Base-by-base conservation (phyloP, 1,284 basidiomycete genomes). In the Sparassis latifolia region DNA sequence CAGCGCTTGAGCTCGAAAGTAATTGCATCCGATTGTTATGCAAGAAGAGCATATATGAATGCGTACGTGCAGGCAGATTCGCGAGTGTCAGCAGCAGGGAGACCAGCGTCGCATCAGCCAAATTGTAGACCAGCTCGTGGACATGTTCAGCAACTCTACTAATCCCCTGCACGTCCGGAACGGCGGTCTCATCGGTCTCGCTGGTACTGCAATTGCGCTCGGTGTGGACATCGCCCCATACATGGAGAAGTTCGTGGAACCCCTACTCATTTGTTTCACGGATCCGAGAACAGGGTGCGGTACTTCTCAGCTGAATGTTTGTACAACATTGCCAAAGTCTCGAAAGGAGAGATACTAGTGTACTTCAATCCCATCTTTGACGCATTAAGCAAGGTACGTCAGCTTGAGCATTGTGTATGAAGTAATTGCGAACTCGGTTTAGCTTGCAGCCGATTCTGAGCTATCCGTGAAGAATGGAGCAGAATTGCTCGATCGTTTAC, bases 361-460 rank as follows among this genome's bases (percentile, higher is more conserved):
- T 97, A 96, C 68, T 99, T 99, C 72, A 99, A 99, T 65, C 92
- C 96, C 53, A 92, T 97, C 51, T 99, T 99, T 62, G 97, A 99
- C 69, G 89, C 92, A 1, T 78, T 99, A 54, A 94, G 91, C 77
- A 97, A 97, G 77, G 94, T 94, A 60, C 55, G 79, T 62, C 28
- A 39, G 7, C 33, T n/a, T 38, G 7, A 47, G n/a, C 44, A 10
- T 31, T 43, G 35, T 48, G 43, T 30, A 27, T 27, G 30, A 29
- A 37, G 41, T 50, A 47, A 42, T 32, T 45, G 48, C 37, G 46
- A 46, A 48, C 49, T 41, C 37, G 52, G 49, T 55, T 43, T 45
- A 97, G 93, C 89, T 99, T 50, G 92, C 94, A 4, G 93, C 96
- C 39, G 97, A 99, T 67, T 89, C 93, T 0, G 97, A 99, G 61